These are phyloP conservation scores for Platismatia glauca DNA, from an alignment of 495 filamentous ascomycete genomes.

Conservation along the genomic window DNA sequence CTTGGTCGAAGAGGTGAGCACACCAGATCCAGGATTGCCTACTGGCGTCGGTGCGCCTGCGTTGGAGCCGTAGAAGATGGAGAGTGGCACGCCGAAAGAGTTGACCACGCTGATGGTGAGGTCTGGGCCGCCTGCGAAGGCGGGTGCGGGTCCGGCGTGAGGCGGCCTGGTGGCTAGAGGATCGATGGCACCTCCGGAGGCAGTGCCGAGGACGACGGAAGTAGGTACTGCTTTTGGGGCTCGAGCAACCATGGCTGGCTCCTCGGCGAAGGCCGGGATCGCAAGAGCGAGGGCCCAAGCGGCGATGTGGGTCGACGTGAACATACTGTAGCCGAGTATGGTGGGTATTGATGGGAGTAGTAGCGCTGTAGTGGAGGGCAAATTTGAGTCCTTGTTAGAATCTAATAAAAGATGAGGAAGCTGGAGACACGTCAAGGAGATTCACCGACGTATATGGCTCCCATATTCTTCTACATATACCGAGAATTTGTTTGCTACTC, in stretches of 20 bases:
- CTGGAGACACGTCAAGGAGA: not conserved
- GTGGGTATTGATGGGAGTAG: not conserved
- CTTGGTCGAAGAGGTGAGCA: slow-evolving; percentile 13
- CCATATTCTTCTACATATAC: not conserved
- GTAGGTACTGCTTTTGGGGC: slow-evolving; percentile 1
- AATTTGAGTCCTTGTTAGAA: not conserved
- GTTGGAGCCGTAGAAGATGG: slow-evolving; percentile 20
- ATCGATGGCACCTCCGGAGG: slow-evolving; percentile 12
- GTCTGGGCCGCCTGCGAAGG: slow-evolving; percentile 7
- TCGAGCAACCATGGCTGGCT: not conserved
- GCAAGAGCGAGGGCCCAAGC: not conserved
- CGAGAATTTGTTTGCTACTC: not conserved
- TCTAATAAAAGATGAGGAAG: not conserved
- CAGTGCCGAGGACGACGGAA: slow-evolving; percentile 10
- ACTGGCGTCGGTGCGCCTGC: slow-evolving; percentile 16
- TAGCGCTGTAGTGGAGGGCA: not conserved
- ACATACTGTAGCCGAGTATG: not conserved
- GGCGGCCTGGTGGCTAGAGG: slow-evolving; percentile 6
- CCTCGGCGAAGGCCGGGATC: not conserved
- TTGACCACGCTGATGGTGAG: slow-evolving; percentile 19
- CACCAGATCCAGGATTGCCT: slow-evolving; percentile 14
- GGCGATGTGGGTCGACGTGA: not conserved
- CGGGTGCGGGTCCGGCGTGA: not conserved
- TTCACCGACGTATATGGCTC: not conserved
- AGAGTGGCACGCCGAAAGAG: slow-evolving; percentile 6